A percentile compares a stretch with the other conserved stretches of the same genome.
phyloP scores from a whole-genome alignment of 768 basidiomycete species.

The Tephrocybe sp. region DNA sequence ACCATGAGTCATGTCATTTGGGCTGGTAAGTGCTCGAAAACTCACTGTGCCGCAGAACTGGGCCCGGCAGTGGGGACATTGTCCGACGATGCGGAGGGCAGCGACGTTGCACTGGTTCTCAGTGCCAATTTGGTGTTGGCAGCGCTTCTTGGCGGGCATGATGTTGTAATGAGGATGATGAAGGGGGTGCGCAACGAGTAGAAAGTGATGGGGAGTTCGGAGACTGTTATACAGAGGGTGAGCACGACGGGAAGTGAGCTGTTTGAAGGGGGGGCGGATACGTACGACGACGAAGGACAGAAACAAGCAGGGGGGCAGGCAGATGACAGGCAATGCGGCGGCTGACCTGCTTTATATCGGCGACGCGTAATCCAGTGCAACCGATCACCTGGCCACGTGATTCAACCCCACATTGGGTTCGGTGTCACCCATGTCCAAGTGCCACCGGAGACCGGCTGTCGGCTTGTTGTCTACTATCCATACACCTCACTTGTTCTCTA shows the following conservation, averaged over 20 bases:
- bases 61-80: slow-evolving; percentile 77
- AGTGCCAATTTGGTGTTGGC: slow-evolving; percentile 60
- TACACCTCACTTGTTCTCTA: too few relatives aligned
- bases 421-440: slow-evolving; percentile 3
- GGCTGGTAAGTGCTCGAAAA: slow-evolving; percentile 17
- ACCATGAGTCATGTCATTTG: slow-evolving; percentile 18
- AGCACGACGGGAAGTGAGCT: background rate
- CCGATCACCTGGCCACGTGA: slow-evolving; percentile 20
- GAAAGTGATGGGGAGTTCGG: background rate
- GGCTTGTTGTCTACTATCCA: background rate
- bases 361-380: slow-evolving; percentile 36
- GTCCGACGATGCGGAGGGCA: slow-evolving; percentile 79
- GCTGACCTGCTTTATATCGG: slow-evolving; percentile 18
- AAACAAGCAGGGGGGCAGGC: slow-evolving; percentile 9
- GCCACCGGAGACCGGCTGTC: background rate
- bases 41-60: slow-evolving; percentile 79
- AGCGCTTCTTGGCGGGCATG: slow-evolving; percentile 89
- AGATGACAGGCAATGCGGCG: slow-evolving; percentile 7
- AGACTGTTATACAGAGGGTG: background rate
- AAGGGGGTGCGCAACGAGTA: background rate
- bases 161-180: slow-evolving; percentile 16
- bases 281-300: slow-evolving; percentile 6
- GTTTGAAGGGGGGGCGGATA: background rate
- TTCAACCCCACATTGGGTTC: slow-evolving; percentile 7
- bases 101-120: slow-evolving; percentile 71